A percentile compares a stretch with the other conserved stretches of the same genome.
Conservation (phyloP, 2,329 filamentous ascomycete species). For the Botryotinia globosa region DNA sequence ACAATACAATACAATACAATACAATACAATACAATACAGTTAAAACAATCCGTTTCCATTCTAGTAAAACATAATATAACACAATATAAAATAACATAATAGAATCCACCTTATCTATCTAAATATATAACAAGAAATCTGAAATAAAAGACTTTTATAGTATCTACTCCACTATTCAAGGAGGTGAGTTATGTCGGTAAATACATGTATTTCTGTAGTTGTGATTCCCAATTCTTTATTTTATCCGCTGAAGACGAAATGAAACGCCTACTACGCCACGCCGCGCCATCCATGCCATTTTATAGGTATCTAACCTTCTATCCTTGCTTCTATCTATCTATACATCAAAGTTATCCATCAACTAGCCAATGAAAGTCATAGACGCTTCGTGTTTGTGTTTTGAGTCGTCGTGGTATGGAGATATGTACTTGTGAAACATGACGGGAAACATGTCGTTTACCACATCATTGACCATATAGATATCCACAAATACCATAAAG, state of each 20-base stretch:
- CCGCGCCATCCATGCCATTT: not conserved
- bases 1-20: too few species aligned
- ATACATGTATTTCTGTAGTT: not conserved
- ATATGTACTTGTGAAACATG: too few species aligned
- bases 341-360: not conserved
- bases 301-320: not conserved
- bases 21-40: too few species aligned
- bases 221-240: not conserved
- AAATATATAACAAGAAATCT: not conserved
- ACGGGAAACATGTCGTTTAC: not conserved
- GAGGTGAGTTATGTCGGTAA: not conserved
- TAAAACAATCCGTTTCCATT: too few species aligned
- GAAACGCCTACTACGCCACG: slow-evolving; percentile 3
- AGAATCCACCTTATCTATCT: not conserved
- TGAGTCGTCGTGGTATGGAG: not conserved
- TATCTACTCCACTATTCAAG: not conserved
- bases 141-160: not conserved
- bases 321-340: not conserved
- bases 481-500: not conserved
- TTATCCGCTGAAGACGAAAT: not conserved
- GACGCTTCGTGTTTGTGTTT: not conserved
- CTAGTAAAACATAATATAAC: not conserved
- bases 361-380: not conserved
- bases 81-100: too few species aligned
- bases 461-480: not conserved